Percentiles rank a stretch among this genome's conserved stretches.
phyloP scores from a whole-genome alignment of 768 basidiomycete genomes.

The Phlebiopsis flavidoalba region DNA sequence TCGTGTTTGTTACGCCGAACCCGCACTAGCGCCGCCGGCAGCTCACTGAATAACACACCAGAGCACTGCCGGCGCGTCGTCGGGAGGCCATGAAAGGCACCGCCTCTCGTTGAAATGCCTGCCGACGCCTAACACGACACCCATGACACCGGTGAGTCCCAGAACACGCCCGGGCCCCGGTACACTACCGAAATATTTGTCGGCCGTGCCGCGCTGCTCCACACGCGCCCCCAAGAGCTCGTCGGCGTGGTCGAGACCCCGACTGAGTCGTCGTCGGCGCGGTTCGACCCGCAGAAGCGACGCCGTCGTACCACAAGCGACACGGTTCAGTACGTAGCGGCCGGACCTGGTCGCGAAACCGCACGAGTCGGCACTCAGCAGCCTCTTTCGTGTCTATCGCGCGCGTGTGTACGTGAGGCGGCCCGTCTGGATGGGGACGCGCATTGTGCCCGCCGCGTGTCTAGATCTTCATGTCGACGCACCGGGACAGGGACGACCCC shows the following conservation, averaged over 20 bases:
- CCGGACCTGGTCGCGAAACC: conserved; percentile 72
- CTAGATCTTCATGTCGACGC: conserved; percentile 82
- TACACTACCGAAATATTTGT: conserved; percentile 37
- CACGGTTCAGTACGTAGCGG: conserved; percentile 86
- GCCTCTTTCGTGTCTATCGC: too few species aligned
- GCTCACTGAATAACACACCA: conserved; percentile 20
- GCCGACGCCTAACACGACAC: conserved; percentile 12
- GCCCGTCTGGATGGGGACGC: background rate
- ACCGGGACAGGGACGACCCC: conserved; percentile 47
- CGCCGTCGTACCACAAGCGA: conserved; percentile 88
- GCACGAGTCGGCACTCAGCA: conserved; percentile 70
- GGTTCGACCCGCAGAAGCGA: conserved; percentile 77
- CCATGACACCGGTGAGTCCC: conserved; percentile 43
- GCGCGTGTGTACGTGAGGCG: too few species aligned
- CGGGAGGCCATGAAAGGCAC: conserved; percentile 26
- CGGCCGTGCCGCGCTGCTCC: conserved; percentile 69
- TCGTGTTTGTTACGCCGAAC: conserved; percentile 45
- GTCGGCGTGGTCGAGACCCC: conserved; percentile 79
- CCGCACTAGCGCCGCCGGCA: too few species aligned
- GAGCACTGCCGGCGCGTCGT: conserved; percentile 11
- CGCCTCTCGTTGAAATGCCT: conserved; percentile 38
- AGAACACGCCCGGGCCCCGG: conserved; percentile 25
- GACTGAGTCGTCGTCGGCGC: conserved; percentile 90
- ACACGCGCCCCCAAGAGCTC: conserved; percentile 81
- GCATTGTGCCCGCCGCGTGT: background rate